These are phyloP conservation scores for Chimonanthus praecox DNA, from an alignment of 164 flowering plant genomes.

Conservation along the genomic window DNA sequence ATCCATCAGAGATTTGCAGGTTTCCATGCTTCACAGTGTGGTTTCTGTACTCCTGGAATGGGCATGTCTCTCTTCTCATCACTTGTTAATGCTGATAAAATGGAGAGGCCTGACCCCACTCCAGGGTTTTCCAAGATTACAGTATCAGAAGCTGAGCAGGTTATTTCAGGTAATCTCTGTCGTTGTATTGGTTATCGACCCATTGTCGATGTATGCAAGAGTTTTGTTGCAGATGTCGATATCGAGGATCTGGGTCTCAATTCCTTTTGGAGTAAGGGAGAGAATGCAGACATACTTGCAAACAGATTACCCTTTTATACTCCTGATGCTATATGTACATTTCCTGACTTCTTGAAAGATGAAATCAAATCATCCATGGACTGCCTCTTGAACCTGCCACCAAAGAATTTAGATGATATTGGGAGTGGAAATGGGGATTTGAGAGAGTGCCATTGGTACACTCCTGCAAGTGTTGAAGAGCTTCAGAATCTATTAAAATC, in stretches of 20 bases:
- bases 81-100: conserved; percentile 65
- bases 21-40: conserved; percentile 96
- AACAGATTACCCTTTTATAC: conserved; percentile 41
- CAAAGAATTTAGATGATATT: neutral
- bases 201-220: conserved; percentile 87
- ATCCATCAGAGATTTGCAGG: conserved; percentile 81
- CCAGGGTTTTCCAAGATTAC: conserved; percentile 80
- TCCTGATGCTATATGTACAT: conserved; percentile 26
- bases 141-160: conserved; percentile 63
- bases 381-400: neutral
- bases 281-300: conserved; percentile 23
- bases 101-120: conserved; percentile 38
- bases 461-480: conserved; percentile 49
- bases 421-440: neutral
- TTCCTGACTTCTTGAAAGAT: conserved; percentile 58
- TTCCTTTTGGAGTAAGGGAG: conserved; percentile 60
- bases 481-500: conserved; percentile 34
- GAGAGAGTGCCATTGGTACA: conserved; percentile 38
- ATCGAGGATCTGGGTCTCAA: conserved; percentile 90
- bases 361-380: conserved; percentile 23
- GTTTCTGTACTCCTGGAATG: conserved; percentile 96
- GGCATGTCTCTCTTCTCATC: conserved; percentile 80
- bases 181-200: conserved; percentile 95
- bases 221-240: conserved; percentile 82
- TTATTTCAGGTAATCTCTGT: conserved; percentile 80